Evolutionary conservation across 495 filamentous ascomycete species (phyloP).

Genomic region (Choiromyces venosus): DNA sequence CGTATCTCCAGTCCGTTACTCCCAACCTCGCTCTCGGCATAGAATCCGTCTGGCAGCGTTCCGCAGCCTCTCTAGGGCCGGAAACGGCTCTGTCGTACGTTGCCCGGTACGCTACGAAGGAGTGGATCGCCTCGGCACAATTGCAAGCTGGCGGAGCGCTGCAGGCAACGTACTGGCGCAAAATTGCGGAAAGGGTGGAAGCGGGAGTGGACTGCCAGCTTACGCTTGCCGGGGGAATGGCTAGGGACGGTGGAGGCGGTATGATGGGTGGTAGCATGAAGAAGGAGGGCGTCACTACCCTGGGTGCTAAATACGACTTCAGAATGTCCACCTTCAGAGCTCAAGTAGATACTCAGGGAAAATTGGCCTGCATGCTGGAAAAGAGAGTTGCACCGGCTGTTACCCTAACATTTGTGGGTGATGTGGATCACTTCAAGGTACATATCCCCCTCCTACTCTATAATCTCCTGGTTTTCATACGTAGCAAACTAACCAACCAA

Average conservation of each 20-base stretch:
- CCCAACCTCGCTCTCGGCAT: constrained; percentile 81
- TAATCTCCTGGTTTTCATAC: constrained; percentile 19
- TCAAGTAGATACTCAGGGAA: constrained; percentile 90
- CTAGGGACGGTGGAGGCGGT: constrained; percentile 48
- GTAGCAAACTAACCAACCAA: constrained; percentile 33
- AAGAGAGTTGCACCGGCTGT: constrained; percentile 90
- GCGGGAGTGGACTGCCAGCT: constrained; percentile 93
- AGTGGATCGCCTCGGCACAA: constrained; percentile 87
- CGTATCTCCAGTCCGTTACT: constrained; percentile 89
- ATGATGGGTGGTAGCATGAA: constrained; percentile 65
- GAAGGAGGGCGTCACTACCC: constrained; percentile 80
- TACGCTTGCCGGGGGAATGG: constrained; percentile 63
- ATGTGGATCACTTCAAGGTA: constrained; percentile 96
- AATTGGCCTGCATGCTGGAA: constrained; percentile 86
- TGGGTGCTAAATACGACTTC: constrained; percentile 99
- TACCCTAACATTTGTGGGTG: constrained; percentile 86
- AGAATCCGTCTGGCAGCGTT: constrained; percentile 89
- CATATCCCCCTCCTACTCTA: constrained; percentile 43
- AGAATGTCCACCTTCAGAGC: constrained; percentile 86
- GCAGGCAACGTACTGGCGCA: constrained; percentile 91
- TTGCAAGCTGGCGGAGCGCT: constrained; percentile 76
- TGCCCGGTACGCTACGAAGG: constrained; percentile 77
- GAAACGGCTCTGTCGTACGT: constrained; percentile 81
- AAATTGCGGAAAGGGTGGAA: constrained; percentile 89
- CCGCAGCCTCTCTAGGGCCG: constrained; percentile 67